These are phyloP conservation scores for Alternaria rosae DNA, from an alignment of 2,329 filamentous ascomycete genomes.

Conservation along the genomic window DNA sequence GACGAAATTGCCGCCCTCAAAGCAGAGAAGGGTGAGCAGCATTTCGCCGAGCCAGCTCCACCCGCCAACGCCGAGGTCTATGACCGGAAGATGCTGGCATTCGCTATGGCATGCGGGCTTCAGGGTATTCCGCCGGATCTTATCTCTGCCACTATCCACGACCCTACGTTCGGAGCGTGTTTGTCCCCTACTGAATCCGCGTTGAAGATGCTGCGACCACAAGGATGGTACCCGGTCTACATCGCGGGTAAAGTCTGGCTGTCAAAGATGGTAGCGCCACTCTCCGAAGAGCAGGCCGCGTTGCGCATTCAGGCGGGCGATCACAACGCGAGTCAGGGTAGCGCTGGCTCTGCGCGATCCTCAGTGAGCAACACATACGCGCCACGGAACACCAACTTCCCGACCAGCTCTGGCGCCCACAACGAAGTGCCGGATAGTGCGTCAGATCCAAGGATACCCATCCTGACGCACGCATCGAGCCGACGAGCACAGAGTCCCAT, in stretches of 20 bases:
- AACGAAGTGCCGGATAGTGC: not conserved
- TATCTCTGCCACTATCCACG: not conserved
- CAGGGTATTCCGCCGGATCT: not conserved
- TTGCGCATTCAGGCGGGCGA: not conserved
- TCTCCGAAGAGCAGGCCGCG: conserved; percentile 13
- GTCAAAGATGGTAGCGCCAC: conserved; percentile 7
- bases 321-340: not conserved
- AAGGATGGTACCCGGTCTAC: not conserved
- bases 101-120: not conserved
- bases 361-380: not conserved
- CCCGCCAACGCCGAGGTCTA: not conserved
- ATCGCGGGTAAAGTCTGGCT: conserved; percentile 7
- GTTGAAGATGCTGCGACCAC: conserved; percentile 2
- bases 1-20: conserved; percentile 5
- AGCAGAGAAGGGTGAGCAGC: not conserved
- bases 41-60: not conserved
- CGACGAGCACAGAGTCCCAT: not conserved
- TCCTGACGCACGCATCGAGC: not conserved
- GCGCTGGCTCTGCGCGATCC: not conserved
- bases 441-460: not conserved
- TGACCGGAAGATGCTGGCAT: conserved; percentile 1
- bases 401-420: not conserved
- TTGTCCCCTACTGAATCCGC: conserved; percentile 9
- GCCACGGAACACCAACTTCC: not conserved
- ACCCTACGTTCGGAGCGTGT: not conserved